A percentile compares a stretch with the other conserved stretches of the same genome.
These are phyloP conservation scores for Rhizophlyctis rosea DNA, from an alignment of 192 early-diverging fungal species.

Conservation along the genomic window DNA sequence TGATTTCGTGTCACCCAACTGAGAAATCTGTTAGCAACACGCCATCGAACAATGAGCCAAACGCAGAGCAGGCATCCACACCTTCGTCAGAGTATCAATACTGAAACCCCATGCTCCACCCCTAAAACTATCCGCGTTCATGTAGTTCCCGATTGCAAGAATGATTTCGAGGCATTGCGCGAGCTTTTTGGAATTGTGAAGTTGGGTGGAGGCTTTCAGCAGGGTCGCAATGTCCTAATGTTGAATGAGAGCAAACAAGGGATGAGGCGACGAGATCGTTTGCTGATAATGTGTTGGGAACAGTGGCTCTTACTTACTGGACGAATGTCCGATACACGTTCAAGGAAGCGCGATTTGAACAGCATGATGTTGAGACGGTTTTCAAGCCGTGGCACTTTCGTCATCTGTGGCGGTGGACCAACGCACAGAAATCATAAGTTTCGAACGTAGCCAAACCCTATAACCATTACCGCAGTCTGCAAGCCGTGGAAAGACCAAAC, in stretches of 20 bases:
- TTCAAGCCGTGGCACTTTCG: slow-evolving; percentile 23
- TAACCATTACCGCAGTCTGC: background rate
- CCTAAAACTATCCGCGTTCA: slow-evolving; percentile 30
- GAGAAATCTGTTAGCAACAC: background rate
- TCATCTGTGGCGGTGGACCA: slow-evolving; percentile 14
- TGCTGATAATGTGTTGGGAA: no score
- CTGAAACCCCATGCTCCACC: slow-evolving; percentile 30
- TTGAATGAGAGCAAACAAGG: background rate
- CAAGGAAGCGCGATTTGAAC: slow-evolving; percentile 22
- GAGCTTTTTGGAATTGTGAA: slow-evolving; percentile 27
- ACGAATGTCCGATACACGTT: slow-evolving; percentile 21
- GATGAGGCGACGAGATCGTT: background rate
- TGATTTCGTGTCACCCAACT: slow-evolving; percentile 31
- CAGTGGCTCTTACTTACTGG: slow-evolving; percentile 15
- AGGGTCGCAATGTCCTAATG: slow-evolving; percentile 27
- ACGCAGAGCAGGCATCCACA: slow-evolving; percentile 13
- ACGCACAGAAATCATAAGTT: background rate
- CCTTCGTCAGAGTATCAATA: slow-evolving; percentile 33
- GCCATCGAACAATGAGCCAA: no score
- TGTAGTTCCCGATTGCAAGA: slow-evolving; percentile 39
- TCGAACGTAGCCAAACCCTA: background rate
- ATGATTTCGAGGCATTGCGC: slow-evolving; percentile 26
- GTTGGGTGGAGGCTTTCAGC: slow-evolving; percentile 18
- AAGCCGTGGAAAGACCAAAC: background rate
- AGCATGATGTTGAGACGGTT: slow-evolving; percentile 23